Percentiles rank a stretch among this genome's conserved stretches.
Conservation (phyloP, 2,329 filamentous ascomycete species). For the Aspergillus sp. region DNA sequence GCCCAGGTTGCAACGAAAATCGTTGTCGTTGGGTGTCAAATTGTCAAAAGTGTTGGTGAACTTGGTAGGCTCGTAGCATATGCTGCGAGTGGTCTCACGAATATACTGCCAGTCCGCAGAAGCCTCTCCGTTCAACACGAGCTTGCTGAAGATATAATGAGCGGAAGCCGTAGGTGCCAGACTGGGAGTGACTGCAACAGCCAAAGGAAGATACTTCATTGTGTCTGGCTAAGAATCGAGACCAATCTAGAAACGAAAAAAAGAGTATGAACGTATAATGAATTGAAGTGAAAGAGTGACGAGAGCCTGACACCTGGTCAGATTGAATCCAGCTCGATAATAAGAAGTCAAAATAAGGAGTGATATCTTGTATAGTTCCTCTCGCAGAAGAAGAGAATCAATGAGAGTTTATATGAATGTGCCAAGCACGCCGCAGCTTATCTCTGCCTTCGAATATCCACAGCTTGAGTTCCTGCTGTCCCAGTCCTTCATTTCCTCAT, state of each 20-base stretch:
- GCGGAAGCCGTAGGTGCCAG: constrained; percentile 15
- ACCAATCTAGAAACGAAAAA: neutral
- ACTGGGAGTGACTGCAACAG: constrained; percentile 2
- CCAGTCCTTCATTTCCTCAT: neutral
- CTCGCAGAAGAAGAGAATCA: neutral
- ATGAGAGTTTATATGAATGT: neutral
- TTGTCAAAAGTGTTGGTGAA: constrained; percentile 18
- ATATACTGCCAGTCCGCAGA: constrained; percentile 22
- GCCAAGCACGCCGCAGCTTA: neutral
- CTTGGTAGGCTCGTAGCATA: constrained; percentile 23
- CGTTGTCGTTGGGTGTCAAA: constrained; percentile 18
- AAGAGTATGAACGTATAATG: neutral
- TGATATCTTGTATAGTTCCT: neutral
- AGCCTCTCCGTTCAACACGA: constrained; percentile 15
- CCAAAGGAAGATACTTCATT: constrained; percentile 15
- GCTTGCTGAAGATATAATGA: constrained; percentile 24
- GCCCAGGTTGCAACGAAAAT: constrained; percentile 24
- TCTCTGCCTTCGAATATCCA: neutral
- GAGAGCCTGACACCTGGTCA: neutral
- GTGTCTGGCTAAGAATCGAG: neutral
- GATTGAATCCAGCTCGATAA: neutral
- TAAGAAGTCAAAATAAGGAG: neutral
- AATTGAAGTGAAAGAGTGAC: neutral
- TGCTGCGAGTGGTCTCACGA: constrained; percentile 17
- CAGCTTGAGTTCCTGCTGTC: neutral